phyloP scores from a whole-genome alignment of 768 basidiomycete species.

The Hebeloma cylindrosporum region DNA sequence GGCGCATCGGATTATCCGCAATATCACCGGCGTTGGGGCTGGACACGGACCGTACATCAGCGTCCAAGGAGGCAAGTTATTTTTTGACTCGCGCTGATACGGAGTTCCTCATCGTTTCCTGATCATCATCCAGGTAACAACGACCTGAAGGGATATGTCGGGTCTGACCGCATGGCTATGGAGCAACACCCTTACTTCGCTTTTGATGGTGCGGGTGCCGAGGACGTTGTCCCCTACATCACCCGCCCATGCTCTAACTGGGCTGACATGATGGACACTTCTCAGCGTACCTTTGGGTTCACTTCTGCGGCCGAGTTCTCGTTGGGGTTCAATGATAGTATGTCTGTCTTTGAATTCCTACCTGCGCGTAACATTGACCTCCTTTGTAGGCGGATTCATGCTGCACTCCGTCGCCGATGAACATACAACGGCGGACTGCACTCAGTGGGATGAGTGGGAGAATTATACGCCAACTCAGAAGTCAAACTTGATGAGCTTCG shows the following conservation, averaged over 20 bases:
- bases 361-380: no score
- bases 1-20: constrained; percentile 60
- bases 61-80: no score
- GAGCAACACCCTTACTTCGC: constrained; percentile 74
- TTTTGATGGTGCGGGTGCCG: constrained; percentile 54
- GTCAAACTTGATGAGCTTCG: constrained; percentile 49
- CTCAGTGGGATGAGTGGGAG: constrained; percentile 51
- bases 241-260: constrained; percentile 63
- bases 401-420: constrained; percentile 26
- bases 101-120: background rate
- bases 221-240: no score
- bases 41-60: constrained; percentile 65
- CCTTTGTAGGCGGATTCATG: constrained; percentile 56
- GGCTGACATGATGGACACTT: no score
- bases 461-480: constrained; percentile 46
- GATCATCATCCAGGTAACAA: constrained; percentile 47
- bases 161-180: constrained; percentile 58
- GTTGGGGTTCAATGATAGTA: no score
- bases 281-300: no score
- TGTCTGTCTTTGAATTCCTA: no score
- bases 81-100: no score
- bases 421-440: constrained; percentile 40
- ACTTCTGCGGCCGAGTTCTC: no score
- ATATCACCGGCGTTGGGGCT: constrained; percentile 70
- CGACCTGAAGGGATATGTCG: constrained; percentile 54